Conservation (phyloP, 305 asterid genomes). For the Solanum hybrid region DNA sequence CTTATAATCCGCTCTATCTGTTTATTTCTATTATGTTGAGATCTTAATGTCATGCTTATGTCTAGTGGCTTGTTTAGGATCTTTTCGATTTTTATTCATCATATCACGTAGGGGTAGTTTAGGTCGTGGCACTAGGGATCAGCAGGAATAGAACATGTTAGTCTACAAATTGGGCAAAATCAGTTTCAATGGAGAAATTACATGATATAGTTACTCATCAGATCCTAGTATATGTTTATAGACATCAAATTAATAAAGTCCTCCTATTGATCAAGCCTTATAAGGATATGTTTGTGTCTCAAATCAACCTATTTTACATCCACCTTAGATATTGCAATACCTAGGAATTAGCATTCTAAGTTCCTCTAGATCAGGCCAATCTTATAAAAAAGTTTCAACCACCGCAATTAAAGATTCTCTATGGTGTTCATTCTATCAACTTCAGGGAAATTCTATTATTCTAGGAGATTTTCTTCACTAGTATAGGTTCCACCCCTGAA, state of each 20-base stretch:
- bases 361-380: not conserved
- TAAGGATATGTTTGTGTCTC: too few relatives aligned
- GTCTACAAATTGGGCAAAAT: not conserved
- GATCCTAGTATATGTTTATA: not conserved
- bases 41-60: not conserved
- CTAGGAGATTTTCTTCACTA: not conserved
- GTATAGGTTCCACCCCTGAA: not conserved
- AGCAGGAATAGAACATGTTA: not conserved
- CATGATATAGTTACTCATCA: not conserved
- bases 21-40: not conserved
- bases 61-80: not conserved
- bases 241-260: not conserved
- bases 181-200: not conserved
- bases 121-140: not conserved
- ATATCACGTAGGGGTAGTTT: not conserved
- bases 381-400: not conserved
- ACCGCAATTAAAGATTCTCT: not conserved
- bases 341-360: too few relatives aligned
- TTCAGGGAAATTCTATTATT: not conserved
- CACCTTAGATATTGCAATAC: too few relatives aligned
- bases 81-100: not conserved
- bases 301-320: too few relatives aligned
- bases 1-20: not conserved
- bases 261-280: not conserved
- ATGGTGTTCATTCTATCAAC: not conserved